A percentile compares a stretch with the other conserved stretches of the same genome.
phyloP scores from a whole-genome alignment of 140 eudicot species.

The Cichorium intybus region DNA sequence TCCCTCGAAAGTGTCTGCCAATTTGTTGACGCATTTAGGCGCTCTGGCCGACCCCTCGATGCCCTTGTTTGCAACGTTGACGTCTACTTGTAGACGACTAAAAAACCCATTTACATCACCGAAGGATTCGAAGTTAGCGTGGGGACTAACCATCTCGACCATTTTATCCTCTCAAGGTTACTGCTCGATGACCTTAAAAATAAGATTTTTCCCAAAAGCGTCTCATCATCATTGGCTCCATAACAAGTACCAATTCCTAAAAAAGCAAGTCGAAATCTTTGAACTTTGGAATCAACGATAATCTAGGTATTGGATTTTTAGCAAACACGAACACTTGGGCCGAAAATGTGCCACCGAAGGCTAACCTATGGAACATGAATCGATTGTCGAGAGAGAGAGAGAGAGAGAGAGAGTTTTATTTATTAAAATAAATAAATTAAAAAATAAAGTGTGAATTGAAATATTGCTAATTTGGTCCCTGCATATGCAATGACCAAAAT shows the following conservation, averaged over 20 bases:
- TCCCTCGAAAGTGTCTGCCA: slow-evolving; percentile 88
- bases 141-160: slow-evolving; percentile 93
- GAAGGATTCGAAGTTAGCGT: slow-evolving; percentile 88
- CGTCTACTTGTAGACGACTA: slow-evolving; percentile 74
- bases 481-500: too few species aligned
- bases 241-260: slow-evolving; percentile 55
- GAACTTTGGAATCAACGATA: background rate
- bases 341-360: slow-evolving; percentile 97
- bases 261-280: background rate
- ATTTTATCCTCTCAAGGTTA: slow-evolving; percentile 73
- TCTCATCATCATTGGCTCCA: slow-evolving; percentile 86
- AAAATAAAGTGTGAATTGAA: too few species aligned
- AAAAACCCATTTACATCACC: slow-evolving; percentile 73
- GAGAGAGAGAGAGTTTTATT: too few species aligned
- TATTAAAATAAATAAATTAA: too few species aligned
- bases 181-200: slow-evolving; percentile 65
- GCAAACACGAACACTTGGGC: slow-evolving; percentile 96
- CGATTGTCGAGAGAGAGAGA: too few species aligned
- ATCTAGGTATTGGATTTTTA: slow-evolving; percentile 12
- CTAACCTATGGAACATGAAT: slow-evolving; percentile 82
- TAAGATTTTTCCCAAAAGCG: slow-evolving; percentile 69
- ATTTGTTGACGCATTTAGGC: slow-evolving; percentile 60
- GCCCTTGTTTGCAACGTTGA: slow-evolving; percentile 86
- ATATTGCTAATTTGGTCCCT: too few species aligned
- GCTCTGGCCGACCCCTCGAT: slow-evolving; percentile 68